A percentile compares a stretch with the other conserved stretches of the same genome.
Evolutionary conservation across 2,329 filamentous ascomycete genomes (phyloP).

Genomic region (Elsinoe ampelina): DNA sequence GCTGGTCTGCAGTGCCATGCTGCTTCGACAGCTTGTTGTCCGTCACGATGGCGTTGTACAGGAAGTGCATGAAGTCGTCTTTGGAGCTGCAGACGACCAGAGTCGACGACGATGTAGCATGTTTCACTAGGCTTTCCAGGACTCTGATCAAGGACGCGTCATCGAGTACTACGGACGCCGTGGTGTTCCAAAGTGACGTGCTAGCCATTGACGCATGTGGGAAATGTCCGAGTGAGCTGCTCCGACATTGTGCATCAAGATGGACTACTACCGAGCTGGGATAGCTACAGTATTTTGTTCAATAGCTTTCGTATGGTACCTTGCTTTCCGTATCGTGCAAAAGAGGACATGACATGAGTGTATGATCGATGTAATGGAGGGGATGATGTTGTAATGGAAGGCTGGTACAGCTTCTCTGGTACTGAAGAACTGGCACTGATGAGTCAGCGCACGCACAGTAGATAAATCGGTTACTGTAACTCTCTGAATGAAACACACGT

Average conservation of each 20-base stretch:
- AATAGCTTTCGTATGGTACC: not conserved
- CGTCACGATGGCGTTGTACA: constrained; percentile 28
- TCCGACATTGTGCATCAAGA: not conserved
- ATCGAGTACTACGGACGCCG: constrained; percentile 31
- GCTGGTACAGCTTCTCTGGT: no score
- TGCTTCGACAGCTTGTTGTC: not conserved
- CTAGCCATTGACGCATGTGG: not conserved
- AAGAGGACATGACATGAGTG: not conserved
- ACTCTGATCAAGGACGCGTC: constrained; percentile 40
- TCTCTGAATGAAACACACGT: no score
- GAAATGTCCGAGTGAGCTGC: not conserved
- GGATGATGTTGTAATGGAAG: no score
- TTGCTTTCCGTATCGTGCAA: not conserved
- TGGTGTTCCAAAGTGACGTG: not conserved
- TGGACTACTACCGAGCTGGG: no score
- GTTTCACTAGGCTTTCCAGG: constrained; percentile 53
- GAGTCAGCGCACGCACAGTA: no score
- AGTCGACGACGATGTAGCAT: constrained; percentile 50
- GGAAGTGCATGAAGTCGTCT: constrained; percentile 53
- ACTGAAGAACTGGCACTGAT: no score
- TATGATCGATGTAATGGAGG: not conserved
- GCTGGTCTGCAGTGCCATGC: not conserved
- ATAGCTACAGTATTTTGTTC: not conserved
- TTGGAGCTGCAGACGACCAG: constrained; percentile 62
- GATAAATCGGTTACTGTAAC: no score